Evolutionary conservation across 257 asterid species (phyloP).

Genomic region (Orobanche coerulescens): DNA sequence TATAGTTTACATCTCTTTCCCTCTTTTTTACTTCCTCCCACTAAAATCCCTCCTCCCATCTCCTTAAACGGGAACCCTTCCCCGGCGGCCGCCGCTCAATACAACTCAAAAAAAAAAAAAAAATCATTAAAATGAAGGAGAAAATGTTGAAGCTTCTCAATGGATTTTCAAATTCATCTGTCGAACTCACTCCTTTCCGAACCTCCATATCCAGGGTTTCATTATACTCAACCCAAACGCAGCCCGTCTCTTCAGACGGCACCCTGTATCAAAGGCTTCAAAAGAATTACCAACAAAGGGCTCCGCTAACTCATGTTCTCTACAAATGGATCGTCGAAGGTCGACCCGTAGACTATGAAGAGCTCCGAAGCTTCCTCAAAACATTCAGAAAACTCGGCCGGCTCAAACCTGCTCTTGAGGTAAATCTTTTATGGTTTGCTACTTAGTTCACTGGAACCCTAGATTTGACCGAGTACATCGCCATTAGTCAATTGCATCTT

Average conservation of each 20-base stretch:
- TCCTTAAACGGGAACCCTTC: no score
- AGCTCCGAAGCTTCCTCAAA: conserved; percentile 14
- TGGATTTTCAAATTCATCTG: not conserved
- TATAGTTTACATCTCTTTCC: no score
- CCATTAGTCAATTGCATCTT: no score
- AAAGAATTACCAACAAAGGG: not conserved
- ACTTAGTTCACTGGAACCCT: no score
- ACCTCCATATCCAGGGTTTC: conserved; percentile 9
- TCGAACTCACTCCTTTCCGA: not conserved
- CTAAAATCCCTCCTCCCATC: no score
- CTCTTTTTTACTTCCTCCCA: no score
- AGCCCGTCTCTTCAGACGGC: not conserved
- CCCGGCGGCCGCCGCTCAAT: no score
- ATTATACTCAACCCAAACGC: conserved; percentile 15
- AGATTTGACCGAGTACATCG: no score
- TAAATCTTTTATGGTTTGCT: not conserved
- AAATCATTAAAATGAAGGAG: no score
- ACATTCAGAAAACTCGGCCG: not conserved
- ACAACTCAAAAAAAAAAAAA: no score
- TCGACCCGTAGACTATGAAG: not conserved
- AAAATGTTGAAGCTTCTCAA: conserved; percentile 1
- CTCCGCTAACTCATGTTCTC: conserved; percentile 20
- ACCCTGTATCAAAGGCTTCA: conserved; percentile 15
- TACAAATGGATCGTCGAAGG: conserved; percentile 19
- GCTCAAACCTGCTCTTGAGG: conserved; percentile 26